A percentile compares a stretch with the other conserved stretches of the same genome.
These are phyloP conservation scores for Dysphania ambrosioides DNA, from an alignment of 148 eudicot species.

Conservation along the genomic window DNA sequence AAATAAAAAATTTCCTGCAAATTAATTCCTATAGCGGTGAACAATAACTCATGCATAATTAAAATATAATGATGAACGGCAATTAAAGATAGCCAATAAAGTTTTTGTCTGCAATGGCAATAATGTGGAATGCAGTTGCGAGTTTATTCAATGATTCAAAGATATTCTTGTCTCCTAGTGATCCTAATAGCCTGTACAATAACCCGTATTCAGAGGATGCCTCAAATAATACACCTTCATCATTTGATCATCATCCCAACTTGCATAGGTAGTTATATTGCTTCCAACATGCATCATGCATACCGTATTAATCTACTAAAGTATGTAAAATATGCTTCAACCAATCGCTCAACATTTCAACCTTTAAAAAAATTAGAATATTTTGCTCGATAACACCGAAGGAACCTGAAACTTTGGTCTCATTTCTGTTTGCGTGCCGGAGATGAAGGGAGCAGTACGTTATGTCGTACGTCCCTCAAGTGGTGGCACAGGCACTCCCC, in stretches of 20 bases:
- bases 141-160: constrained; percentile 21
- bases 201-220: constrained; percentile 16
- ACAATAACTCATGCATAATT: background rate
- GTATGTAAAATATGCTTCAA: too few relatives aligned
- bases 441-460: too few relatives aligned
- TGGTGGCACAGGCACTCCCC: too few relatives aligned
- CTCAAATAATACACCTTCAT: constrained; percentile 15
- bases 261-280: constrained; percentile 7
- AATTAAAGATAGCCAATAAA: constrained; percentile 15
- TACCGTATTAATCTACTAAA: too few relatives aligned
- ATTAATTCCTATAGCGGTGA: background rate
- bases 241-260: constrained; percentile 5
- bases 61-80: constrained; percentile 1
- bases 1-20: too few relatives aligned
- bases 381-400: too few relatives aligned
- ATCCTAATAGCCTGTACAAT: constrained; percentile 30
- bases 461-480: too few relatives aligned
- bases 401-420: too few relatives aligned
- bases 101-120: constrained; percentile 12
- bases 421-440: too few relatives aligned
- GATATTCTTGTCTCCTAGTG: constrained; percentile 31
- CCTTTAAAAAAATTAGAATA: background rate
- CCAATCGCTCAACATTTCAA: too few relatives aligned
- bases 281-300: constrained; percentile 14
- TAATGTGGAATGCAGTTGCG: constrained; percentile 20